Evolutionary conservation across 371 early-diverging fungal genomes (phyloP).

Genomic region (Syncephalastrum sp.): DNA sequence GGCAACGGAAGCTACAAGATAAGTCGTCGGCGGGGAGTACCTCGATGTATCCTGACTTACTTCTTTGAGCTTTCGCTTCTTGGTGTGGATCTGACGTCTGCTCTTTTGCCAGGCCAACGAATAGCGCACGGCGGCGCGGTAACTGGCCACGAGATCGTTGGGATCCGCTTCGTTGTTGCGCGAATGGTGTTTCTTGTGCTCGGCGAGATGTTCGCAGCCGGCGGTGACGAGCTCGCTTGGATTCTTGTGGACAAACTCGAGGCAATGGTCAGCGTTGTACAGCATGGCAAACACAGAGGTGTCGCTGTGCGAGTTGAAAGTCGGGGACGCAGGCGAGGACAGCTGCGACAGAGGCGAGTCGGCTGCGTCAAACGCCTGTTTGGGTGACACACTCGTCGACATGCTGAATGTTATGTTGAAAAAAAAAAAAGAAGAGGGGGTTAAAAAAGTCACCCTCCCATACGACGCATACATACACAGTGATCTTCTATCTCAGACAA

Average conservation of each 20-base stretch:
- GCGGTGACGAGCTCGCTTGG: conserved; percentile 23
- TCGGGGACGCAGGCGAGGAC: conserved; percentile 21
- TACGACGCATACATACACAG: no score
- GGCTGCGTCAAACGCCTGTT: conserved; percentile 17
- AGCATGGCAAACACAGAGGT: conserved; percentile 38
- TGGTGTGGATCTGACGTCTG: conserved; percentile 7
- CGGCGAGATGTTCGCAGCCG: conserved; percentile 36
- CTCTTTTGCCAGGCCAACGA: conserved; percentile 38
- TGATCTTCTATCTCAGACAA: no score
- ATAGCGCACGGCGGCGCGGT: conserved; percentile 32
- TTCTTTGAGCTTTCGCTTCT: conserved; percentile 17
- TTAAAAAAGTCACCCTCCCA: no score
- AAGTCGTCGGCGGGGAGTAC: not conserved
- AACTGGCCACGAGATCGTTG: conserved; percentile 27
- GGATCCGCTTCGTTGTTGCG: conserved; percentile 16
- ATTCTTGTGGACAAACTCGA: conserved; percentile 29
- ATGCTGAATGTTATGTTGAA: no score
- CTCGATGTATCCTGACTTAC: conserved; percentile 7
- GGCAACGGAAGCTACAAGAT: conserved; percentile 64
- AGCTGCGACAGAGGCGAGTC: conserved; percentile 23
- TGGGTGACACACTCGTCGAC: no score
- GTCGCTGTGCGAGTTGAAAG: conserved; percentile 7
- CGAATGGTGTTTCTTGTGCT: conserved; percentile 24
- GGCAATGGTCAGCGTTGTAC: conserved; percentile 33
- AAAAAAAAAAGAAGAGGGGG: no score